Evolutionary conservation across 2,329 filamentous ascomycete species (phyloP), one percentile per base, ranked within the genome.

Genomic region (Paracamarosporium sp.): DNA sequence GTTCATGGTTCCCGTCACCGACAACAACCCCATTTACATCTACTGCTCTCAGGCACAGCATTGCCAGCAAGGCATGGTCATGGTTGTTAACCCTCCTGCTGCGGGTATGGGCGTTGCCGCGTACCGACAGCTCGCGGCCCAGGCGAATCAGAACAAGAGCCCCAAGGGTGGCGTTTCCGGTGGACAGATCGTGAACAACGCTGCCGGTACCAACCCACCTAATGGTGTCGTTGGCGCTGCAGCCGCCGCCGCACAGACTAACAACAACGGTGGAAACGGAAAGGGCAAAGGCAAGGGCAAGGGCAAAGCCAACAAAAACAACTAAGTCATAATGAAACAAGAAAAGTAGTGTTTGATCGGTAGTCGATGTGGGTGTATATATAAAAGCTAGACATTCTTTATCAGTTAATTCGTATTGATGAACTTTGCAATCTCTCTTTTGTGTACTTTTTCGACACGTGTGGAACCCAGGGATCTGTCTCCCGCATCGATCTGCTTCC

Each of bases 21-120:
- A 71, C 52, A 86, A 83, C 46, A 86, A 83, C 30, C 90, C 91
- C 31, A 82, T 93, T 66, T 93, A 91, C 90, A 78, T 91, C 57
- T 93, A 89, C 82, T 93, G 90, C 78, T 86, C 86, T 27, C 88
- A 92, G 76, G 71, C 70, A 0, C 66, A 70, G 53, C 91, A 94
- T 78, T 94, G 90, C 77, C 85, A 92, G 75, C 79, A 76, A 50
- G 89, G 89, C 58, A 92, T 92, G 88, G 82, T 83, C 57, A 88
- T 90, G 82, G 89, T 90, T 22, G 87, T 92, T 73, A 92, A 92
- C 77, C 70, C 69, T 36, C 66, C 69, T 13, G 62, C 59, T 41
- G 61, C 53, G 35, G 40, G 40, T 25, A 62, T 65, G n/a, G 63
- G 64, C n/a, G 67, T 71, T 2, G 57, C 64, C 12, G 57, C 64